Percentiles rank a stretch among this genome's conserved stretches.
Conservation (phyloP, 768 basidiomycete species). For the Glaciozyma antarctica region DNA sequence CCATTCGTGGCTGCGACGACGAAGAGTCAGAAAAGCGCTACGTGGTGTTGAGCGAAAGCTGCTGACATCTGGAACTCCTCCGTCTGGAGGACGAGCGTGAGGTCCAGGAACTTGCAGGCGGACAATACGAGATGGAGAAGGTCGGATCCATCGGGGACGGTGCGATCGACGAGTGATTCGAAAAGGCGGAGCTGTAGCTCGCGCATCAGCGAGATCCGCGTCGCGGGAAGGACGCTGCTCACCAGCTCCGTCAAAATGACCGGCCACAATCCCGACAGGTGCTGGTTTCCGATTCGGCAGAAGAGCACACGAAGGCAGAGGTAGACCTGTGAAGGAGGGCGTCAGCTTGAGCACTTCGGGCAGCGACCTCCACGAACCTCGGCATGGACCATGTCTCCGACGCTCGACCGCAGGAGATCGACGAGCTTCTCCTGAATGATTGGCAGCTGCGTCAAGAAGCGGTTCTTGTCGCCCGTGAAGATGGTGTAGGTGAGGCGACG, state of each 20-base stretch:
- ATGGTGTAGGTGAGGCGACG: conserved; percentile 77
- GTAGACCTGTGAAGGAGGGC: conserved; percentile 46
- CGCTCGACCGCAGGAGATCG: conserved; percentile 66
- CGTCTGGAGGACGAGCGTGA: conserved; percentile 83
- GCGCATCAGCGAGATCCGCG: not conserved
- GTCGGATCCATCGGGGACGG: conserved; percentile 75
- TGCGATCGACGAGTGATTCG: conserved; percentile 60
- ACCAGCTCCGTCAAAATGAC: conserved; percentile 87
- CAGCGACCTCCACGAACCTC: conserved; percentile 50
- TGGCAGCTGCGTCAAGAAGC: conserved; percentile 79
- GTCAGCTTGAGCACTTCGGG: not conserved
- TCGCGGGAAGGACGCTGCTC: conserved; percentile 30
- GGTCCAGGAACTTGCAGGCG: conserved; percentile 86
- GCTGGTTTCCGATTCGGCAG: conserved; percentile 80
- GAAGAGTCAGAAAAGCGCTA: not conserved
- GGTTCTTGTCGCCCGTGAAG: conserved; percentile 81
- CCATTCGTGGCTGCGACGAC: conserved; percentile 66
- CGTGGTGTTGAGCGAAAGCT: not conserved
- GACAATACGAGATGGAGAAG: conserved; percentile 71
- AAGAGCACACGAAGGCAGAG: conserved; percentile 83
- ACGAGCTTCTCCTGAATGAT: conserved; percentile 95
- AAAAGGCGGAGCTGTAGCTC: conserved; percentile 69
- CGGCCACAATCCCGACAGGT: conserved; percentile 93
- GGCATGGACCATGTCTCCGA: conserved; percentile 75
- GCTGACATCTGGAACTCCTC: conserved; percentile 93